Evolutionary conservation across 768 basidiomycete genomes (phyloP), one percentile per base, ranked within the genome.

Genomic region (Tricholoma saponaceum): DNA sequence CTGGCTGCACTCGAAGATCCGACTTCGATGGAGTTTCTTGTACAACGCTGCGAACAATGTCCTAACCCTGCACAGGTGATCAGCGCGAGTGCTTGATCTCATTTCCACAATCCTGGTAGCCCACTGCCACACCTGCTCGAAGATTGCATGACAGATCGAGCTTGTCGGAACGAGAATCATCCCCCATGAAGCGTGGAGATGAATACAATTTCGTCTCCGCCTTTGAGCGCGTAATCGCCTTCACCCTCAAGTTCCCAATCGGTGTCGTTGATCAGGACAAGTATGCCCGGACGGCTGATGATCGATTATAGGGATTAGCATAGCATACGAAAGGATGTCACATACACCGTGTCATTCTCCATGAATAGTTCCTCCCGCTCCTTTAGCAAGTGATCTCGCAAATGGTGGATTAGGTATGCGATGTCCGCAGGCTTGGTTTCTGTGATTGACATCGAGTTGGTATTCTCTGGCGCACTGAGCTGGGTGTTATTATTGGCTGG

Each of bases 171-270:
- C n/a, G 10, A 18, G 22, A 22, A 49, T 56, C n/a, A 96, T 55
- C 95, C 94, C 2, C 96, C 96, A 65, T 98, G 96, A 51, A 98
- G 72, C 0, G 95, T 98, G 20, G 93, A 96, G 59, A 99, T 98
- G 70, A 99, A 96, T 14, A 98, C 92, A 60, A 98, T 82, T 74
- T 95, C 92, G 68, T 99, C 97, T 0, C 83, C 79, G 30, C 85
- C 75, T 69, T 89, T 75, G 57, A 98, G 73, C 60, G 74, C 76
- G 69, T 96, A 97, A 5, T 90, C 87, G 20, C 92, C 87, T 70
- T 98, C 96, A 32, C 93, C 94, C 69, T 98, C 96, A 5, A 98
- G 78, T 71, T 98, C 95, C 96, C 96, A 98, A 65, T 98, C 96
- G 1, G 92, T 92, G 64, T 96, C 92, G 66, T 98, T 98, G 54